Percentiles rank a stretch among this genome's conserved stretches.
phyloP scores from a whole-genome alignment of 2,329 filamentous ascomycete genomes.

The Cladorrhinum sp. region DNA sequence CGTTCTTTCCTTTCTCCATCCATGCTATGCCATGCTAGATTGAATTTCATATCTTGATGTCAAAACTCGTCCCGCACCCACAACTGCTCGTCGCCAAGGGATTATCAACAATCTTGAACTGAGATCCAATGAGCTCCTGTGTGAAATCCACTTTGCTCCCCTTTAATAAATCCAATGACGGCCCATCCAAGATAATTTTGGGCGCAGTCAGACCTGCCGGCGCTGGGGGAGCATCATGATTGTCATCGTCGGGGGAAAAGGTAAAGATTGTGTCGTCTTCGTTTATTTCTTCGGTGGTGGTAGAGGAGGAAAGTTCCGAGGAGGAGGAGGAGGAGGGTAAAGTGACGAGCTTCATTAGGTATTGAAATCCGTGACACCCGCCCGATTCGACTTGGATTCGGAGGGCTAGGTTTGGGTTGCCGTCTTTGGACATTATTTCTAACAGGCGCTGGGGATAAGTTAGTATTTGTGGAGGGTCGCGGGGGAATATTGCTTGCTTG shows the following conservation, averaged over 20 bases:
- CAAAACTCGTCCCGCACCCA: conserved; percentile 96
- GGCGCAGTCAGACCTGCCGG: conserved; percentile 41
- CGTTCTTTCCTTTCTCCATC: no score
- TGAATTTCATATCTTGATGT: conserved; percentile 64
- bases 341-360: conserved; percentile 81
- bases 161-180: conserved; percentile 82
- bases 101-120: conserved; percentile 96
- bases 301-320: conserved; percentile 16
- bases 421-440: conserved; percentile 69
- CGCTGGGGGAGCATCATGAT: conserved; percentile 33
- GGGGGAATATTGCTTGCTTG: conserved; percentile 39
- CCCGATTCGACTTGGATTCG: conserved; percentile 89
- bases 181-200: conserved; percentile 85
- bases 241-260: conserved; percentile 50
- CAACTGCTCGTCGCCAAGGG: conserved; percentile 89
- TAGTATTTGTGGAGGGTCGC: not conserved
- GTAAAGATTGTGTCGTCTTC: conserved; percentile 90
- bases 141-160: conserved; percentile 97
- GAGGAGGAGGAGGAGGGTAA: conserved; percentile 39
- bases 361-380: conserved; percentile 97
- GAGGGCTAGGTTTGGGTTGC: conserved; percentile 78
- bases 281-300: conserved; percentile 36
- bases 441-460: conserved; percentile 57
- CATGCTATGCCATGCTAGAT: no score
- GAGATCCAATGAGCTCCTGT: conserved; percentile 81